Evolutionary conservation across 2,329 filamentous ascomycete species (phyloP).

Genomic region (Cyphellophora europaea): DNA sequence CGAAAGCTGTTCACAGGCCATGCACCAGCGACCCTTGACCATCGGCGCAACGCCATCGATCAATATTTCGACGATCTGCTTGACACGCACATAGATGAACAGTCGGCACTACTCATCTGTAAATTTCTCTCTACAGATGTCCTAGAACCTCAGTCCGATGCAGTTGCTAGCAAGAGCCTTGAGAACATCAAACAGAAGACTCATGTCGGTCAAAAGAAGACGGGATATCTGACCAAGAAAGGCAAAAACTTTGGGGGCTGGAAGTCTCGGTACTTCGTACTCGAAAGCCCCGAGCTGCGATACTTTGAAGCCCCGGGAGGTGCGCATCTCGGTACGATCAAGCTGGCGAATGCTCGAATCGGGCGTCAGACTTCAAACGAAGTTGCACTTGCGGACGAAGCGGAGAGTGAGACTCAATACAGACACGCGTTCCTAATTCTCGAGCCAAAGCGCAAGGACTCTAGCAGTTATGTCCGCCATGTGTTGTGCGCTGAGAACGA

Average conservation of each 20-base stretch:
- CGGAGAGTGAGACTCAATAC: constrained; percentile 87
- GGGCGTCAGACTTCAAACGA: constrained; percentile 60
- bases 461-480: constrained; percentile 76
- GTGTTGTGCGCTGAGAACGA: constrained; percentile 95
- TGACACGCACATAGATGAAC: constrained; percentile 69
- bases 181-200: constrained; percentile 22
- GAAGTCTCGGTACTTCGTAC: constrained; percentile 73
- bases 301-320: constrained; percentile 92
- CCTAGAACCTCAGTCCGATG: constrained; percentile 41
- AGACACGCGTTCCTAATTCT: constrained; percentile 91
- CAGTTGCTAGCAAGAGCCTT: constrained; percentile 27
- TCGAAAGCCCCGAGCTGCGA: constrained; percentile 63
- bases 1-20: constrained; percentile 82
- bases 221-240: constrained; percentile 88
- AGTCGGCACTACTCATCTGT: constrained; percentile 72
- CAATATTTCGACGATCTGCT: constrained; percentile 77
- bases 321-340: constrained; percentile 85
- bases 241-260: constrained; percentile 99
- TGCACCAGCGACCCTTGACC: constrained; percentile 86
- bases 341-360: constrained; percentile 81
- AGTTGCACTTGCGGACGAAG: constrained; percentile 30
- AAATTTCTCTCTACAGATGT: constrained; percentile 68
- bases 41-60: constrained; percentile 70
- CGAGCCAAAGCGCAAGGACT: constrained; percentile 95
- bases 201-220: constrained; percentile 48